A percentile compares a stretch with the other conserved stretches of the same genome.
These are phyloP conservation scores for Podila epicladia DNA, from an alignment of 192 early-diverging fungal genomes.

Conservation along the genomic window DNA sequence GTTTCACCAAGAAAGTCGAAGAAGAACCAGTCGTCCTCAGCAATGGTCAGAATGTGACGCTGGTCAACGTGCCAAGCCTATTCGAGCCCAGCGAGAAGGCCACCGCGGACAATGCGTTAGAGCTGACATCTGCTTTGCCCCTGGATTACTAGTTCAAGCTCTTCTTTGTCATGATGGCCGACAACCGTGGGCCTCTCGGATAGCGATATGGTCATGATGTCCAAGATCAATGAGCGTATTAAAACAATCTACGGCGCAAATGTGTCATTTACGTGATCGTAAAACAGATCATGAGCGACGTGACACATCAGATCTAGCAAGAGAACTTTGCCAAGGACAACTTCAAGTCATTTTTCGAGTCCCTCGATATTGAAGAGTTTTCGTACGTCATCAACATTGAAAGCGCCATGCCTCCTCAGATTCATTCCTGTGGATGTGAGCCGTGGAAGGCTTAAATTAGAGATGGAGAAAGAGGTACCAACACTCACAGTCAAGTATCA, in stretches of 20 bases:
- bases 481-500: too few species aligned
- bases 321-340: neutral
- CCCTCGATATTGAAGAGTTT: neutral
- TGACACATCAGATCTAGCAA: neutral
- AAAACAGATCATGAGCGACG: neutral
- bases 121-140: neutral
- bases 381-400: constrained; percentile 6
- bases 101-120: neutral
- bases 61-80: constrained; percentile 14
- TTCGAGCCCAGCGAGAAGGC: constrained; percentile 7
- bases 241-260: neutral
- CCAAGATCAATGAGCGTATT: constrained; percentile 12
- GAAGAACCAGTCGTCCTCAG: neutral
- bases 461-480: neutral
- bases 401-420: neutral
- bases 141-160: constrained; percentile 16
- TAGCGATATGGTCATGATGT: constrained; percentile 8
- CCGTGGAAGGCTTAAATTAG: neutral
- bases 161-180: constrained; percentile 12
- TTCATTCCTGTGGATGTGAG: neutral
- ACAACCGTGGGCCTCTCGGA: neutral
- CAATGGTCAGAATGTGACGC: neutral
- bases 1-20: neutral
- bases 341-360: neutral
- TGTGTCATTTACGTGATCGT: neutral